Evolutionary conservation across 768 basidiomycete genomes (phyloP).

Genomic region (Mycena crocata): DNA sequence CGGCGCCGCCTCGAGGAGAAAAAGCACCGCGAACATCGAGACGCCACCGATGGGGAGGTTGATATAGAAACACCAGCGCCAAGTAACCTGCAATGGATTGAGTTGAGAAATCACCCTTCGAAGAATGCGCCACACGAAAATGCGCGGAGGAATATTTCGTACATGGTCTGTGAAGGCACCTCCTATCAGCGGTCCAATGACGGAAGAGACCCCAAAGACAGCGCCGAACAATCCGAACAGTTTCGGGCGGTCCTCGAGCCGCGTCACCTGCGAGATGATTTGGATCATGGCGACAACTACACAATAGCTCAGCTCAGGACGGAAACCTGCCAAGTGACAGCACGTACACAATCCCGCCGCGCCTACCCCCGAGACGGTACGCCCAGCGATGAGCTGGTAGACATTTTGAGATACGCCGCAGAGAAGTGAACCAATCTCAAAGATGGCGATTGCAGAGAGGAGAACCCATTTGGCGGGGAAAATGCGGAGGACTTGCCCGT

Average conservation of each 20-base stretch:
- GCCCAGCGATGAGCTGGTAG: constrained; percentile 50
- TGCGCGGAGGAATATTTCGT: too few species aligned
- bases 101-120: too few species aligned
- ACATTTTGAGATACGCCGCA: constrained; percentile 40
- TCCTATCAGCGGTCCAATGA: constrained; percentile 43
- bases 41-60: too few species aligned
- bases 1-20: constrained; percentile 21
- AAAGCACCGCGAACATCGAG: constrained; percentile 17
- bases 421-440: constrained; percentile 61
- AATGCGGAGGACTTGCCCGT: too few species aligned
- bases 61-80: too few species aligned
- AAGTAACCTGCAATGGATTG: too few species aligned
- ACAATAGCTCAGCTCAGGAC: neutral
- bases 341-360: constrained; percentile 24
- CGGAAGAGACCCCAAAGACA: constrained; percentile 46
- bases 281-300: constrained; percentile 22
- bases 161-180: constrained; percentile 43
- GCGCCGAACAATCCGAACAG: constrained; percentile 26
- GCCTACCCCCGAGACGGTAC: constrained; percentile 33
- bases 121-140: too few species aligned
- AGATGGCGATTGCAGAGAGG: constrained; percentile 38
- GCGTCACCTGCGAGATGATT: constrained; percentile 31
- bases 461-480: constrained; percentile 33
- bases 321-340: neutral
- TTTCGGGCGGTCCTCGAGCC: constrained; percentile 43